Conservation (phyloP, 495 filamentous ascomycete genomes). For the Alectoria sarmentosa region DNA sequence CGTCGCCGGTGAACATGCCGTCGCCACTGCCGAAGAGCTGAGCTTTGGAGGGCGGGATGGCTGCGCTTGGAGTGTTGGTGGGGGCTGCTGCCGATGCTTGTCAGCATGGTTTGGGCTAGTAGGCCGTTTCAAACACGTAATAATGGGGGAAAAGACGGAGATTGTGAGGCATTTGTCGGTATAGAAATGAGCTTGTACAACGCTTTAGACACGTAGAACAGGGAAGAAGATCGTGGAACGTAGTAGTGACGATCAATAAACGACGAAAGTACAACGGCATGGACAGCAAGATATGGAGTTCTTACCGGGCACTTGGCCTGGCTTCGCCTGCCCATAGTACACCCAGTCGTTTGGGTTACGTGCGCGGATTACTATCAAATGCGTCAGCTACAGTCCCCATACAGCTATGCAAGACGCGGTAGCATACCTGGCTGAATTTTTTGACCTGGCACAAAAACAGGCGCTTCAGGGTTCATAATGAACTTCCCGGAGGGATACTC, state of each 20-base stretch:
- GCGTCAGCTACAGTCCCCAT: not conserved
- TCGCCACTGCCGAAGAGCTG: conserved; percentile 11
- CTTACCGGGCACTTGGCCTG: not conserved
- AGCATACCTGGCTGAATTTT: not conserved
- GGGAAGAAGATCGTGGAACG: not conserved
- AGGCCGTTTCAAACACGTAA: not conserved
- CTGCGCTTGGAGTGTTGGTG: not conserved
- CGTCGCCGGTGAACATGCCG: conserved; percentile 18
- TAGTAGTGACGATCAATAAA: too few relatives aligned
- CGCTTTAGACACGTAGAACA: not conserved
- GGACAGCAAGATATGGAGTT: not conserved
- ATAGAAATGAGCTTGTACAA: not conserved
- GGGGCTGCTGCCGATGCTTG: not conserved
- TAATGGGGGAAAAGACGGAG: not conserved
- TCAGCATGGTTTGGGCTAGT: not conserved
- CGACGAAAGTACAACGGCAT: too few relatives aligned
- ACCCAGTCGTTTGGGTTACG: not conserved
- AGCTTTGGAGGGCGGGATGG: not conserved
- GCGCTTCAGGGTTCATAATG: not conserved
- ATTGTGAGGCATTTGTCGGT: not conserved
- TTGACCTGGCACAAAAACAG: not conserved
- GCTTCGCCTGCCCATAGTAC: not conserved
- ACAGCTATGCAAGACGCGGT: not conserved
- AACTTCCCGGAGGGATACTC: not conserved
- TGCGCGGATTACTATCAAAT: not conserved